phyloP scores from a whole-genome alignment of 805 yeast species.

The Metschnikowia similis region DNA sequence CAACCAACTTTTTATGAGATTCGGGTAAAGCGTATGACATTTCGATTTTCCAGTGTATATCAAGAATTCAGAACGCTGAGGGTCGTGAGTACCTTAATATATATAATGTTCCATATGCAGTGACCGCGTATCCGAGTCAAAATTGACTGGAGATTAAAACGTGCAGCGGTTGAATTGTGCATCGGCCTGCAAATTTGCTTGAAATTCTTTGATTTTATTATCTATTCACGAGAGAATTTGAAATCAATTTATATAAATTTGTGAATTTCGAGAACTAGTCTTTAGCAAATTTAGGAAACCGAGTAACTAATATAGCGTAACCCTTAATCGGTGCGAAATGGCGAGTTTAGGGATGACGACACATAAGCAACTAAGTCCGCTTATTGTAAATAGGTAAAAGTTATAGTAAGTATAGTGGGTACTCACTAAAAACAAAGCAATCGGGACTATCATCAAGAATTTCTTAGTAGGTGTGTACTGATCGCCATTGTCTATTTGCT shows the following conservation, averaged over 20 bases:
- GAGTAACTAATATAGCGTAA: constrained; percentile 35
- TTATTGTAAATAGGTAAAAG: constrained; percentile 69
- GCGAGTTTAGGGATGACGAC: constrained; percentile 94
- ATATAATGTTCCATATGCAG: constrained; percentile 6
- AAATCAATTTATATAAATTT: background rate
- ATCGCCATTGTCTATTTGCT: constrained; percentile 92
- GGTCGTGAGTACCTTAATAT: background rate
- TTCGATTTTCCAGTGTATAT: constrained; percentile 4
- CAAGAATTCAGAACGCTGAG: background rate
- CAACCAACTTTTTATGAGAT: constrained; percentile 49
- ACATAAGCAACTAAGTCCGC: constrained; percentile 74
- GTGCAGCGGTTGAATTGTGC: constrained; percentile 1
- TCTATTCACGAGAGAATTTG: background rate
- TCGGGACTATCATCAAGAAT: constrained; percentile 89
- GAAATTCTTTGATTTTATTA: background rate
- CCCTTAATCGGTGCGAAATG: constrained; percentile 71
- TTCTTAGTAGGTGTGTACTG: constrained; percentile 96
- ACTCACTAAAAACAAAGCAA: constrained; percentile 74
- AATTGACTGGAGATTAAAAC: background rate
- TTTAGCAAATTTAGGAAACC: background rate
- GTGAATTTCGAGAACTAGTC: background rate
- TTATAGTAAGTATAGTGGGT: constrained; percentile 91
- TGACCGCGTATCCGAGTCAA: constrained; percentile 10
- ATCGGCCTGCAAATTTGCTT: background rate
- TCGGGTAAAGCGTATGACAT: constrained; percentile 48